Evolutionary conservation across 2,329 filamentous ascomycete genomes (phyloP).

Genomic region (Fusarium cyanostomum): DNA sequence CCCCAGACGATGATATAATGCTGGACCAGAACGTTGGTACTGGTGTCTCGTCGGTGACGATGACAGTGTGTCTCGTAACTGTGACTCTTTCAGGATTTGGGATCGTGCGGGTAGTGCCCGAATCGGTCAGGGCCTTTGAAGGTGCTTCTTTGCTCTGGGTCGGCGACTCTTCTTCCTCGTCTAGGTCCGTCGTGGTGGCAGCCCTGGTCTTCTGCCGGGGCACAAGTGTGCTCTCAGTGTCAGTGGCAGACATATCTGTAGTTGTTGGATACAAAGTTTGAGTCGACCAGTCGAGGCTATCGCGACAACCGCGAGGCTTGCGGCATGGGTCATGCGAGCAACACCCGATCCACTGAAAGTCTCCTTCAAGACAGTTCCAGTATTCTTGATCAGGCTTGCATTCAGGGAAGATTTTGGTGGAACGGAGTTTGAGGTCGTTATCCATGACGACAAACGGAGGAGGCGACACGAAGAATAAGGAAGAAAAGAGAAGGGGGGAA

Average conservation of each 20-base stretch:
- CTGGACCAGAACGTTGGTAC: conserved; percentile 15
- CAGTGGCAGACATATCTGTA: conserved; percentile 2
- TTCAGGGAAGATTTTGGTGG: not conserved
- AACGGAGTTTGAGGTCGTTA: conserved; percentile 9
- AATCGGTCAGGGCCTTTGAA: conserved; percentile 47
- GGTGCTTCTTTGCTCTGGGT: not conserved
- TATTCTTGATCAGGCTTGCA: conserved; percentile 47
- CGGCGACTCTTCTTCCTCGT: conserved; percentile 1
- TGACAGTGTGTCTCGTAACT: conserved; percentile 48
- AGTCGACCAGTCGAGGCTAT: not conserved
- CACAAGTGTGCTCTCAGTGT: not conserved
- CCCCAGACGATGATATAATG: conserved; percentile 9
- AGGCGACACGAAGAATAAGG: not conserved
- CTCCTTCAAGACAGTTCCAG: conserved; percentile 51
- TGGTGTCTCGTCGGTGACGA: conserved; percentile 42
- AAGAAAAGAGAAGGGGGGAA: not conserved
- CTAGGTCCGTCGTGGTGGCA: conserved; percentile 2
- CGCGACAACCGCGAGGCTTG: conserved; percentile 16
- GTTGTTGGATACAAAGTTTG: not conserved
- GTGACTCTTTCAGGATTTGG: conserved; percentile 49
- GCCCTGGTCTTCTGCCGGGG: not conserved
- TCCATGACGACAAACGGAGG: conserved; percentile 24
- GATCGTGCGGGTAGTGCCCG: conserved; percentile 50
- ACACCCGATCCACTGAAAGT: conserved; percentile 53
- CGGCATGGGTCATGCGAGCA: conserved; percentile 57